A percentile compares a stretch with the other conserved stretches of the same genome.
These are phyloP conservation scores for Misopates orontium DNA, from an alignment of 257 asterid genomes.

Conservation along the genomic window DNA sequence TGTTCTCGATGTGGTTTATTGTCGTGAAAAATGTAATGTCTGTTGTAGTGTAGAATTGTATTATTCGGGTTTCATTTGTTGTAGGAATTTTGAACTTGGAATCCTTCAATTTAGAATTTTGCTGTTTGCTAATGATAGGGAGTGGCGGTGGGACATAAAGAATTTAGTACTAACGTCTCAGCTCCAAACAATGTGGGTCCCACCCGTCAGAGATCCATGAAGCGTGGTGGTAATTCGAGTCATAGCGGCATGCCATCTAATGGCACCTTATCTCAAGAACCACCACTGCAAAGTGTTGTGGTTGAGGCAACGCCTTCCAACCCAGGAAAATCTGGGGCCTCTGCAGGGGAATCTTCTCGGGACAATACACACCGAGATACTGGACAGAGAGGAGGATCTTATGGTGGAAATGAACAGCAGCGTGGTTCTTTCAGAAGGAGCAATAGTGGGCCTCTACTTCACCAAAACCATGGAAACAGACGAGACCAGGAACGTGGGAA, in stretches of 20 bases:
- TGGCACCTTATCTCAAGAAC: constrained; percentile 42
- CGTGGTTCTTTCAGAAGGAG: too few species aligned
- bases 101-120: background rate
- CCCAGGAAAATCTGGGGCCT: constrained; percentile 39
- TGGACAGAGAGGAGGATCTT: too few species aligned
- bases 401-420: too few species aligned
- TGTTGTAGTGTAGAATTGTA: background rate
- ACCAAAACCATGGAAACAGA: constrained; percentile 39
- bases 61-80: too few species aligned
- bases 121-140: constrained; percentile 35
- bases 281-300: constrained; percentile 37
- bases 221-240: constrained; percentile 43
- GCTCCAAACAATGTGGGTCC: background rate
- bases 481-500: constrained; percentile 69
- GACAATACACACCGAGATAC: constrained; percentile 34
- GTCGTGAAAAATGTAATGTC: background rate
- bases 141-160: constrained; percentile 36
- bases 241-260: constrained; percentile 32
- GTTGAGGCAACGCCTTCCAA: constrained; percentile 33
- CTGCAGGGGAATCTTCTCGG: constrained; percentile 41
- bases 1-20: background rate
- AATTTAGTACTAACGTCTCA: constrained; percentile 36
- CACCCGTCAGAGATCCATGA: constrained; percentile 50
- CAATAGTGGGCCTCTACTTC: constrained; percentile 49
- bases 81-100: background rate